These are phyloP conservation scores for Tilletia horrida DNA, from an alignment of 1,284 basidiomycete genomes.

Conservation along the genomic window DNA sequence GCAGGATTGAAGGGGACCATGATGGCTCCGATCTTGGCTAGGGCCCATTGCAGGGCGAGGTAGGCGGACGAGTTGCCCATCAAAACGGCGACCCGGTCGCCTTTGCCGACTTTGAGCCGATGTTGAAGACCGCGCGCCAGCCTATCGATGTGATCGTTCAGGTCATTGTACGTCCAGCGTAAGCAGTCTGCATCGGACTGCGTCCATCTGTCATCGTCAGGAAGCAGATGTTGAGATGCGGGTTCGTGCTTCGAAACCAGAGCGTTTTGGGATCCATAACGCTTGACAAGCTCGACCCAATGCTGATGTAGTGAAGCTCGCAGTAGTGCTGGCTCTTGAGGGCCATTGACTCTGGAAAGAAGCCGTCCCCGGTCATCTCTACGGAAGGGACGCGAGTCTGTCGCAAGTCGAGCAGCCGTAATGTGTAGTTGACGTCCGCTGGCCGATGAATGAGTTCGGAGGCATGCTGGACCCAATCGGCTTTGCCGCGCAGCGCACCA, in stretches of 20 bases:
- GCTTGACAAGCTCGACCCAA: constrained; percentile 64
- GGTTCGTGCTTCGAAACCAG: constrained; percentile 67
- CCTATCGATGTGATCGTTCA: constrained; percentile 66
- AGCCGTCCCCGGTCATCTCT: constrained; percentile 22
- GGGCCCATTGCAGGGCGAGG: constrained; percentile 77
- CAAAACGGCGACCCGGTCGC: constrained; percentile 73
- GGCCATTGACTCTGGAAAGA: constrained; percentile 58
- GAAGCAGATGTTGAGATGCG: constrained; percentile 59
- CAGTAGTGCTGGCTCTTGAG: constrained; percentile 64
- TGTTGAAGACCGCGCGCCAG: constrained; percentile 66
- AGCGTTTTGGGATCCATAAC: constrained; percentile 63
- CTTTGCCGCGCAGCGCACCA: too few relatives aligned
- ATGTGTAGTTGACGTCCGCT: too few relatives aligned
- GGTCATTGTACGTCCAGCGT: constrained; percentile 71
- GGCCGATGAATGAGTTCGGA: too few relatives aligned
- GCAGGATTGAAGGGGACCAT: constrained; percentile 78
- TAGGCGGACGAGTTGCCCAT: constrained; percentile 71
- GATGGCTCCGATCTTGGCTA: constrained; percentile 72
- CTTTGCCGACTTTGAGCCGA: constrained; percentile 68
- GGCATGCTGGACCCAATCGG: too few relatives aligned
- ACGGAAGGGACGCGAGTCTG: neutral
- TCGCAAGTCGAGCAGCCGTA: neutral
- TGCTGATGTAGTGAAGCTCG: constrained; percentile 65
- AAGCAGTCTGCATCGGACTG: constrained; percentile 59
- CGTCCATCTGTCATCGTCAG: neutral